phyloP scores from a whole-genome alignment of 768 basidiomycete species.

The Boletus barrowsii region DNA sequence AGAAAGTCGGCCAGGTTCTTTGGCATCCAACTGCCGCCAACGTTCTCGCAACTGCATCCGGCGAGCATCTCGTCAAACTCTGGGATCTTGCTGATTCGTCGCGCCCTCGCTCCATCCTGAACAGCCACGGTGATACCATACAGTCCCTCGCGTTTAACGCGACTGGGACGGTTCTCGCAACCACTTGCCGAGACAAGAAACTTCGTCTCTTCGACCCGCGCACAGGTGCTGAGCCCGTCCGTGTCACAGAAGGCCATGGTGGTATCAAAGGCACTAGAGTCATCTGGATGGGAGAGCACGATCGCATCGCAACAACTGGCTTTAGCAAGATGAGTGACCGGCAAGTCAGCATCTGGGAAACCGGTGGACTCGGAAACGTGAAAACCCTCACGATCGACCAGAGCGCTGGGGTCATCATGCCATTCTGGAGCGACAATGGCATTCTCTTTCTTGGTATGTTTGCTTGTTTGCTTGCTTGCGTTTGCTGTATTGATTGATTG shows the following conservation, averaged over 20 bases:
- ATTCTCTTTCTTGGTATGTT: constrained; percentile 78
- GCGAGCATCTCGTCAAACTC: constrained; percentile 84
- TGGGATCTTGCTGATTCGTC: constrained; percentile 87
- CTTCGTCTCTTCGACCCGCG: constrained; percentile 91
- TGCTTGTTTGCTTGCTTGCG: not conserved
- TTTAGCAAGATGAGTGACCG: constrained; percentile 97
- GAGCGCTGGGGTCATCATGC: constrained; percentile 92
- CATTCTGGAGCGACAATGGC: constrained; percentile 95
- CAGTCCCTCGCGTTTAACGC: constrained; percentile 82
- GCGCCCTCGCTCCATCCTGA: constrained; percentile 54
- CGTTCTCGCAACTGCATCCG: constrained; percentile 76
- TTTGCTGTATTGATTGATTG: constrained; percentile 2
- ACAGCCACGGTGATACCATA: constrained; percentile 83
- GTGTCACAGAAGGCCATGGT: constrained; percentile 80
- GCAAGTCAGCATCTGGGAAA: constrained; percentile 89
- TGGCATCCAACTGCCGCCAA: constrained; percentile 92
- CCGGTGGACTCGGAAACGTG: constrained; percentile 66
- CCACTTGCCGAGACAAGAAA: constrained; percentile 92
- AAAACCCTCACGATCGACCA: constrained; percentile 85
- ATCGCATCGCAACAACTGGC: constrained; percentile 90
- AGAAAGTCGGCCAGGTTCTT: constrained; percentile 91
- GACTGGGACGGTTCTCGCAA: constrained; percentile 77
- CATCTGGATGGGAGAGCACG: constrained; percentile 86
- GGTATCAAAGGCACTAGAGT: constrained; percentile 93
- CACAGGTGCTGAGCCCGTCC: constrained; percentile 74